Percentiles rank a stretch among this genome's conserved stretches.
phyloP scores from a whole-genome alignment of 345 rosid genomes.

The Pugionium dolabratum region DNA sequence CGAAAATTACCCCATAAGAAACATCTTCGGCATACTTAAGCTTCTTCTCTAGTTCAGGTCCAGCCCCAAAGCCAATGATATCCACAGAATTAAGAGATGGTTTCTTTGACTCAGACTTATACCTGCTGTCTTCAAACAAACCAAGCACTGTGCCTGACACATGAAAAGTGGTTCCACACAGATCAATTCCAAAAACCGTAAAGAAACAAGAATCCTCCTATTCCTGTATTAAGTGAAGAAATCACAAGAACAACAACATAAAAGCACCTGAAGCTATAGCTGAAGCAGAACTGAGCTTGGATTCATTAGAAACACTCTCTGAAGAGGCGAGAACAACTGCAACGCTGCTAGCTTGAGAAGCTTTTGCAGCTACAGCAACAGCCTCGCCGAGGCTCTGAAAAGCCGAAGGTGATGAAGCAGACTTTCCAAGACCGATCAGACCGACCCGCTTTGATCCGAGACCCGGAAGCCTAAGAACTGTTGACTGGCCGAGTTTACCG shows the following conservation, averaged over 20 bases:
- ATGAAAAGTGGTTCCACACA: conserved; percentile 5
- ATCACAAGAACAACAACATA: not conserved
- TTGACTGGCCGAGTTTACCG: conserved; percentile 80
- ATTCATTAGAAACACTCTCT: conserved; percentile 53
- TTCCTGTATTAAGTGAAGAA: not conserved
- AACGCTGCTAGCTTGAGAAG: conserved; percentile 67
- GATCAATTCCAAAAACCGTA: conserved; percentile 3
- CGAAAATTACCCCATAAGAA: too few relatives aligned
- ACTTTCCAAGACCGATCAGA: conserved; percentile 80
- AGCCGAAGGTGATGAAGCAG: conserved; percentile 54
- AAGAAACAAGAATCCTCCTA: not conserved
- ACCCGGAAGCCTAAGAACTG: conserved; percentile 77
- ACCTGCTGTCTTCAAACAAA: conserved; percentile 73
- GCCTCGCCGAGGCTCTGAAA: conserved; percentile 77
- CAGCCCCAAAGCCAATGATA: conserved; percentile 82
- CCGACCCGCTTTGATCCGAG: conserved; percentile 84
- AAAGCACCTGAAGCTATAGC: conserved; percentile 79
- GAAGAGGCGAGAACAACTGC: conserved; percentile 71
- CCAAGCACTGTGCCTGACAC: conserved; percentile 73
- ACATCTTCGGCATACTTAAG: too few relatives aligned
- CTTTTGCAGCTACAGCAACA: conserved; percentile 73
- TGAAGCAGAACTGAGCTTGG: conserved; percentile 64
- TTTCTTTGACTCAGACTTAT: conserved; percentile 76
- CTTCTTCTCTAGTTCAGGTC: too few relatives aligned
- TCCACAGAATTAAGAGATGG: conserved; percentile 69